These are phyloP conservation scores for Fusarium verrucosum DNA, from an alignment of 2,329 filamentous ascomycete genomes.

Conservation along the genomic window DNA sequence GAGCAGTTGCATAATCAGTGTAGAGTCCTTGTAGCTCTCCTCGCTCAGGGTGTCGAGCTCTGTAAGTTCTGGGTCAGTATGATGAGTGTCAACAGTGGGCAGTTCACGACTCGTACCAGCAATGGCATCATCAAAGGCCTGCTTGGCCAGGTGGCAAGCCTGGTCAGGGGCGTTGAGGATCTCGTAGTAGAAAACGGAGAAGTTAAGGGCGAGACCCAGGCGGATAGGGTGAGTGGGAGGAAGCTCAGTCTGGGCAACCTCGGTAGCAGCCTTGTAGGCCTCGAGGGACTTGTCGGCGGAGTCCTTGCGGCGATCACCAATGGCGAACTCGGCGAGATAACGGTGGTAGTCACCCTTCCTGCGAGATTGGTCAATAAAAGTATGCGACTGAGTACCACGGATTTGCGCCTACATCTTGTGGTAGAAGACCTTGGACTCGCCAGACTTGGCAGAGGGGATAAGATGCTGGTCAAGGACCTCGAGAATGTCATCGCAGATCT, in stretches of 20 bases:
- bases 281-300: conserved; percentile 88
- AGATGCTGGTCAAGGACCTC: conserved; percentile 92
- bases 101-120: conserved; percentile 61
- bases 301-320: conserved; percentile 89
- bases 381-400: conserved; percentile 74
- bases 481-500: conserved; percentile 97
- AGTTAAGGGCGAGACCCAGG: conserved; percentile 96
- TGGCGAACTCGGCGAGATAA: conserved; percentile 92
- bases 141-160: conserved; percentile 98
- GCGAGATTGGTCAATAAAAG: conserved; percentile 62
- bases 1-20: conserved; percentile 98
- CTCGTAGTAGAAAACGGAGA: conserved; percentile 99
- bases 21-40: conserved; percentile 99
- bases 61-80: conserved; percentile 48
- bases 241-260: conserved; percentile 97
- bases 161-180: conserved; percentile 98
- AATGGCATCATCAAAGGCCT: conserved; percentile 98
- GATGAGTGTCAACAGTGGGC: background rate
- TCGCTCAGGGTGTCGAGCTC: conserved; percentile 97
- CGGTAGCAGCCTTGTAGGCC: conserved; percentile 99
- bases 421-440: conserved; percentile 99
- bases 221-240: conserved; percentile 98
- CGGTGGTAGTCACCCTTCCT: conserved; percentile 99
- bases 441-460: conserved; percentile 94
- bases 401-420: conserved; percentile 90